These are phyloP conservation scores for Tetracladium maxilliforme DNA, from an alignment of 2,329 filamentous ascomycete species.

Conservation along the genomic window DNA sequence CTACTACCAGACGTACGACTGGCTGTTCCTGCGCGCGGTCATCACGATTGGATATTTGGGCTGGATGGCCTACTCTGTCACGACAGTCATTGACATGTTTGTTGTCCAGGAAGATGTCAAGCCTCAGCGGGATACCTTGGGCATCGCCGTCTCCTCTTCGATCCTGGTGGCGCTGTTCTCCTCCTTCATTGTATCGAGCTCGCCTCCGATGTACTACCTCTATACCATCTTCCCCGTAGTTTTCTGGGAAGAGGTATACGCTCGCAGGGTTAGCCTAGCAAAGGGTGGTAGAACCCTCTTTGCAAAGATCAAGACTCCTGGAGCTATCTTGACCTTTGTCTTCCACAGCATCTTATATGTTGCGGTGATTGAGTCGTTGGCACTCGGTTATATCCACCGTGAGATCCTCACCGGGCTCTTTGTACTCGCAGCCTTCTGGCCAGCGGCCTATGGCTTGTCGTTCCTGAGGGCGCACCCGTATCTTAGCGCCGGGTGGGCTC, in stretches of 20 bases:
- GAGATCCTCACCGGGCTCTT: conserved; percentile 78
- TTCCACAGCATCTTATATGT: conserved; percentile 56
- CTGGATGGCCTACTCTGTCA: conserved; percentile 87
- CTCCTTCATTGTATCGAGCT: conserved; percentile 65
- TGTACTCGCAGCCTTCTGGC: conserved; percentile 64
- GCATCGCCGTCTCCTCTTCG: conserved; percentile 57
- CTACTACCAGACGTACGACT: conserved; percentile 96
- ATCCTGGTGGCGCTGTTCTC: conserved; percentile 63
- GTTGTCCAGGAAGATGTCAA: conserved; percentile 60
- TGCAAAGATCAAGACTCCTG: conserved; percentile 46
- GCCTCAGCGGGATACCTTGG: conserved; percentile 44
- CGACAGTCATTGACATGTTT: conserved; percentile 76
- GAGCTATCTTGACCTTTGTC: conserved; percentile 40
- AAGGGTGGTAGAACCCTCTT: conserved; percentile 57
- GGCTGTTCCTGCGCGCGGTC: conserved; percentile 82
- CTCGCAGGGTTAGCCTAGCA: conserved; percentile 52
- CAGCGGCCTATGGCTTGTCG: conserved; percentile 51
- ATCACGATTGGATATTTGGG: conserved; percentile 86
- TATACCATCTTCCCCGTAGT: conserved; percentile 86
- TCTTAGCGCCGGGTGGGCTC: conserved; percentile 56
- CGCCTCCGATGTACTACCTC: conserved; percentile 71
- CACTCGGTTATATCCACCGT: conserved; percentile 81
- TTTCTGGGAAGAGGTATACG: conserved; percentile 95
- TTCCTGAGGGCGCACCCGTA: conserved; percentile 55
- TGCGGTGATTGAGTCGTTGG: conserved; percentile 67